A percentile compares a stretch with the other conserved stretches of the same genome.
These are phyloP conservation scores for Podaxis mareebaensis DNA, from an alignment of 768 basidiomycete genomes.

Conservation along the genomic window DNA sequence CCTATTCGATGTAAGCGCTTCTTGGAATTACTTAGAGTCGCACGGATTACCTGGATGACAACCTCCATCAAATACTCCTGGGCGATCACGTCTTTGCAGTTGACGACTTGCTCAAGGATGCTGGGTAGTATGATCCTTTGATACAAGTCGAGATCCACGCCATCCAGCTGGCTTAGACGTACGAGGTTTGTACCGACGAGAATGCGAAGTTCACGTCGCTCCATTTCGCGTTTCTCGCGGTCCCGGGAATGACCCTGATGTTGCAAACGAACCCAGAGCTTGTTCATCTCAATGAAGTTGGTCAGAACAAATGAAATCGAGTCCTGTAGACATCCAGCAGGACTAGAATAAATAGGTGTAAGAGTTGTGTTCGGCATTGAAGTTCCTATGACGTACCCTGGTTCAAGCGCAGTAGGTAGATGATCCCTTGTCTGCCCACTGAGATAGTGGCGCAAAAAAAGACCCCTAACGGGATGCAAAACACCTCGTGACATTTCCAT, in stretches of 20 bases:
- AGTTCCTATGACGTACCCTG: constrained; percentile 58
- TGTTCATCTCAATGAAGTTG: constrained; percentile 99
- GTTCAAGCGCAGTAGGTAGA: constrained; percentile 82
- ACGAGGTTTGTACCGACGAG: constrained; percentile 98
- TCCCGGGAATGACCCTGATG: constrained; percentile 98
- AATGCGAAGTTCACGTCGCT: constrained; percentile 92
- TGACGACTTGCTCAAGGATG: constrained; percentile 95
- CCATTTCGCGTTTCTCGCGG: constrained; percentile 95
- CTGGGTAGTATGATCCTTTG: constrained; percentile 83
- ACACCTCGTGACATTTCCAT: constrained; percentile 99
- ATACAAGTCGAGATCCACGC: constrained; percentile 94
- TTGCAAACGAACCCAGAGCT: constrained; percentile 97
- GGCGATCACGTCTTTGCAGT: constrained; percentile 97
- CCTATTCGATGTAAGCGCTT: constrained; percentile 44
- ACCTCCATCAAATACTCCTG: constrained; percentile 99
- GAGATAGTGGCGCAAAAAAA: constrained; percentile 95
- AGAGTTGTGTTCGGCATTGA: constrained; percentile 3
- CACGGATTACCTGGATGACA: constrained; percentile 81
- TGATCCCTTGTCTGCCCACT: constrained; percentile 96
- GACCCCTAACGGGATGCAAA: constrained; percentile 92
- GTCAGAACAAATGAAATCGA: constrained; percentile 95
- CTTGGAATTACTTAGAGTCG: not conserved
- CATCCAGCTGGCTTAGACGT: constrained; percentile 91
- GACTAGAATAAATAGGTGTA: constrained; percentile 42
- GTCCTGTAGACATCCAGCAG: constrained; percentile 88